Evolutionary conservation across 495 filamentous ascomycete species (phyloP), one percentile per base, ranked within the genome.

Genomic region (Penicillium herquei): DNA sequence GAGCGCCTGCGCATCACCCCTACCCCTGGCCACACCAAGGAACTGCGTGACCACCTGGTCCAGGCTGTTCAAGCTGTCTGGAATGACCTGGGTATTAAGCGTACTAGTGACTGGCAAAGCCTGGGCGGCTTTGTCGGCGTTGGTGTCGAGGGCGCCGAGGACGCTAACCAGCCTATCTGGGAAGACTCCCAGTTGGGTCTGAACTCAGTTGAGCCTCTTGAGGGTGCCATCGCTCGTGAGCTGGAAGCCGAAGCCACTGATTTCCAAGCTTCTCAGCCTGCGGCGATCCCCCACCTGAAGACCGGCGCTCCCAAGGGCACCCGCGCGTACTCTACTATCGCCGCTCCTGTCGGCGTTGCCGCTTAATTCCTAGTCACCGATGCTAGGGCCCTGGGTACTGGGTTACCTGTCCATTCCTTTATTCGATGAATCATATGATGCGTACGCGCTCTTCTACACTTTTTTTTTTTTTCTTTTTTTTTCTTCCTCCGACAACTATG

Each of bases 1-100:
- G 94, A 98, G 74, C 87, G 94, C 32, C 82, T 98, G 48, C 87
- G 94, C 59, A 89, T 98, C 69, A 98, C 94, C 7, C 94, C 94
- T 0, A 98, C 94, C 9, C 94, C 94, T 0, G 94, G 94, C 34
- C 94, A 98, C 67, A 84, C 83, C 49, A 86, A 86, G 68, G 79
- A 87, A 57, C 91, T 86, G 68, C 89, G 89, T 52, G 85, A 92
- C 54, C 84, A 96, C 57, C 83, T 98, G 6, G 86, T 96, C n/a
- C 68, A 83, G 46, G 92, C 94, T 6, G 70, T 98, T 11, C 87
- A 96, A 52, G 80, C 80, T 52, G 95, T 98, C 35, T 98, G 92
- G 91, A 79, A 77, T 12, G 81, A 91, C 62, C 81, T 98, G 3
- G 85, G 84, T 26, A 92, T 98, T 76, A 96, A 96, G 77, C 84